Base-by-base conservation (phyloP, 2,329 filamentous ascomycete species). In the Zasmidium angulare region DNA sequence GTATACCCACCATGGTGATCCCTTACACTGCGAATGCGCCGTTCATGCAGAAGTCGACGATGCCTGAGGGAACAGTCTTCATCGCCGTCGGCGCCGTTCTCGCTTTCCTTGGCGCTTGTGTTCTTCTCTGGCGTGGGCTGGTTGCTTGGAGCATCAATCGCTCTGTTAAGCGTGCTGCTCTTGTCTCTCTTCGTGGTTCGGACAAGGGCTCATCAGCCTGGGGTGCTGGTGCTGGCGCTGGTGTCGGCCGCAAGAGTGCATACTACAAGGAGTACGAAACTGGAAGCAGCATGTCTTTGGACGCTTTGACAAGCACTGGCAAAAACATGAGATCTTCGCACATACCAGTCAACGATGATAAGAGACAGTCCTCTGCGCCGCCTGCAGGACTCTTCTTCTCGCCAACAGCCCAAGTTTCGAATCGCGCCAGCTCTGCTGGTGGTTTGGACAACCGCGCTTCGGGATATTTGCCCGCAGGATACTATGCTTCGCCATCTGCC, bases 21-120 rank as follows among this genome's bases (percentile, higher is more conserved):
- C 95, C 95, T 7, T 89, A 92, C 23, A 96, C 90, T 2, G 82
- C 84, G 43, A 85, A 89, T 70, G 95, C 95, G 3, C 92, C 93
- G 17, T 99, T 91, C 73, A 96, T 98, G 91, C 88, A 93, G 71
- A 87, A 88, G 69, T 96, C 92, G 0, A 87, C 78, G 55, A 81
- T 93, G 11, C 95, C 95, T 1, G 90, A 98, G 70, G 95, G 95
- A 56, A 97, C 93, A 2, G 89, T 99, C 60, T 99, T 99, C 78
- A 99, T 99, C 69, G 89, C 87, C 21, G 95, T 98, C 1, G 95
- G 95, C 49, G 89, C 92, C 23, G 88, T 91, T 24, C 84, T 99
- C 6, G 95, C 91, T 17, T 88, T 92, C 65, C 85, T 97, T 64
- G 91, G 87, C 11, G 79, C 91, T 9, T 87, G 86, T n/a, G 85